Conservation (phyloP, 75 land plant genomes). For the Pinus albicaulis region DNA sequence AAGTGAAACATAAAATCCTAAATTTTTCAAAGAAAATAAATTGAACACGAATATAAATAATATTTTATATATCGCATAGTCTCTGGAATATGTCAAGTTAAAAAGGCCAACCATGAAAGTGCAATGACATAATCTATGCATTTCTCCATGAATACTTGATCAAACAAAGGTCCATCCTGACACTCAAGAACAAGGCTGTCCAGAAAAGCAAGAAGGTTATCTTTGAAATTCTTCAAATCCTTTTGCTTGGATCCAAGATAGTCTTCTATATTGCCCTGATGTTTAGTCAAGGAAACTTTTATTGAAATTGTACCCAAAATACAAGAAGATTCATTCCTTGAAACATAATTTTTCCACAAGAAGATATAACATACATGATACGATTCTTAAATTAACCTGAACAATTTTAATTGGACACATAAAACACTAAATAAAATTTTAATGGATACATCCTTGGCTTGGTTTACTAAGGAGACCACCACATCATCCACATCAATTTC, state of each 20-base stretch:
- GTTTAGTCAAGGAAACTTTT: constrained; percentile 21
- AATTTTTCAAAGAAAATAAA: background rate
- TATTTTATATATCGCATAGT: background rate
- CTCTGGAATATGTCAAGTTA: background rate
- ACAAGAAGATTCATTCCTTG: background rate
- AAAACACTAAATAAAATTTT: background rate
- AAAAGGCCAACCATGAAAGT: constrained; percentile 71
- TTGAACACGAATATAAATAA: constrained; percentile 1
- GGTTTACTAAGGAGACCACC: constrained; percentile 67
- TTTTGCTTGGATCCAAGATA: constrained; percentile 68
- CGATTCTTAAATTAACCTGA: background rate
- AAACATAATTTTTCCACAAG: background rate
- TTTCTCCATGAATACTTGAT: constrained; percentile 74
- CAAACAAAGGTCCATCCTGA: constrained; percentile 92
- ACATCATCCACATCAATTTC: constrained; percentile 93
- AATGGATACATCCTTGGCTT: constrained; percentile 80
- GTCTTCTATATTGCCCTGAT: constrained; percentile 84
- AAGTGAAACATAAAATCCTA: background rate
- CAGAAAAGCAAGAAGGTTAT: constrained; percentile 78
- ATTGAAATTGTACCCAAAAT: background rate
- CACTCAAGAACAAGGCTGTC: constrained; percentile 80
- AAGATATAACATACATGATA: background rate
- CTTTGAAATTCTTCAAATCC: constrained; percentile 84
- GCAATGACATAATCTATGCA: constrained; percentile 94
- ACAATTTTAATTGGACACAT: background rate